Percentiles rank a stretch among this genome's conserved stretches.
Evolutionary conservation across 2,329 filamentous ascomycete genomes (phyloP).

Genomic region (Eutypa lata): DNA sequence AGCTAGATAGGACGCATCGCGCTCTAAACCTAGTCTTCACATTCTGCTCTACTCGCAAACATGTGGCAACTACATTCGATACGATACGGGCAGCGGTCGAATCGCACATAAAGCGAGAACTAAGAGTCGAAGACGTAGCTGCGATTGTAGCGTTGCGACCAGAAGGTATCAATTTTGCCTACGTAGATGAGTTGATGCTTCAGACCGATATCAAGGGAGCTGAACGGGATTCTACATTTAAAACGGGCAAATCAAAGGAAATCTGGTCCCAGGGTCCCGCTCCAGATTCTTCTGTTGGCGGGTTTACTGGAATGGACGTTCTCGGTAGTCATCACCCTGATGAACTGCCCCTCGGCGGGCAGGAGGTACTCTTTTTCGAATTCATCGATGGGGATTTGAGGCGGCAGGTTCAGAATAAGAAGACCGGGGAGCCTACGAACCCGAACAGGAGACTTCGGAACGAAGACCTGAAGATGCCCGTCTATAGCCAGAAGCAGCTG

Average conservation of each 20-base stretch:
- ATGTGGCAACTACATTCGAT: slow-evolving; percentile 87
- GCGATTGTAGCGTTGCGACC: slow-evolving; percentile 77
- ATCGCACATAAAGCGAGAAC: slow-evolving; percentile 67
- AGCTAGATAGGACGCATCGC: slow-evolving; percentile 71
- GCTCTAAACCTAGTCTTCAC: slow-evolving; percentile 92
- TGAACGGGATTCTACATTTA: slow-evolving; percentile 62
- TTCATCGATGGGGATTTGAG: slow-evolving; percentile 91
- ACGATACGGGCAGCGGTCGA: slow-evolving; percentile 85
- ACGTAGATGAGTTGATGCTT: slow-evolving; percentile 80
- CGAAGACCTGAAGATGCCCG: slow-evolving; percentile 85
- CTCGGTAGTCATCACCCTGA: slow-evolving; percentile 32
- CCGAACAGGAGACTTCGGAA: slow-evolving; percentile 66
- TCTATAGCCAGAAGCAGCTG: slow-evolving; percentile 92
- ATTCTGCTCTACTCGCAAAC: slow-evolving; percentile 89
- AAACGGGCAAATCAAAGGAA: slow-evolving; percentile 50
- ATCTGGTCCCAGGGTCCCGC: slow-evolving; percentile 47
- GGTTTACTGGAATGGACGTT: slow-evolving; percentile 47
- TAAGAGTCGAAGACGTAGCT: slow-evolving; percentile 77
- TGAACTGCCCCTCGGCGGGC: slow-evolving; percentile 34
- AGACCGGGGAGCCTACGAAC: slow-evolving; percentile 69
- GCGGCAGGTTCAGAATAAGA: slow-evolving; percentile 68
- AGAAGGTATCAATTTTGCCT: slow-evolving; percentile 75
- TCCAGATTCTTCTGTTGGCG: slow-evolving; percentile 55
- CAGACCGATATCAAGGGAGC: slow-evolving; percentile 74
- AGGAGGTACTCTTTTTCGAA: slow-evolving; percentile 83